phyloP scores from a whole-genome alignment of 2,329 filamentous ascomycete genomes.

The Fusarium mexicanum region DNA sequence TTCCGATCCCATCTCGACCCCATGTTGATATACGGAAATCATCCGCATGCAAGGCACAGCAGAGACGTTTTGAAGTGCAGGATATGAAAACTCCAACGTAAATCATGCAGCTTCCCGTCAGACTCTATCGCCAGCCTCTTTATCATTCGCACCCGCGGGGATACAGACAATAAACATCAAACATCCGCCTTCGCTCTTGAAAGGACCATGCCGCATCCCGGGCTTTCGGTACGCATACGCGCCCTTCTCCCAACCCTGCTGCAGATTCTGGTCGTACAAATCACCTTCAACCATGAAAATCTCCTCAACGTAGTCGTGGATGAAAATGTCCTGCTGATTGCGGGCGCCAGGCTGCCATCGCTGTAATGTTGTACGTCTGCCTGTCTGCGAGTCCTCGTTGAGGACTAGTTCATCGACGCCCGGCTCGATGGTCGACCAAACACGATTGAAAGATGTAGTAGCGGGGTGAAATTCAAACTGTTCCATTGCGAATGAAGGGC shows the following conservation, averaged over 20 bases:
- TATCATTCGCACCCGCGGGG: constrained; percentile 17
- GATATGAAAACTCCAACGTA: neutral
- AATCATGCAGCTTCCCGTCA: constrained; percentile 7
- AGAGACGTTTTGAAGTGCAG: neutral
- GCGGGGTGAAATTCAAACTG: constrained; percentile 44
- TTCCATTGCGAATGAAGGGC: constrained; percentile 32
- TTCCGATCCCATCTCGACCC: constrained; percentile 2
- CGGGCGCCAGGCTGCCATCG: constrained; percentile 49
- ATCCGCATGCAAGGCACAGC: neutral
- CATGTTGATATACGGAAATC: neutral
- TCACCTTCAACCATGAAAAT: constrained; percentile 51
- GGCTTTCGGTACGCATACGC: constrained; percentile 53
- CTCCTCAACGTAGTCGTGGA: constrained; percentile 52
- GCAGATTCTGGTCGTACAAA: constrained; percentile 46
- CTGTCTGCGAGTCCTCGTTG: constrained; percentile 45
- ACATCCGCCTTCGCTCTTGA: constrained; percentile 48
- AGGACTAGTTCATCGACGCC: constrained; percentile 50
- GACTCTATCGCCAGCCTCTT: constrained; percentile 10
- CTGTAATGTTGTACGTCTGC: constrained; percentile 47
- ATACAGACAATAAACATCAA: constrained; percentile 45
- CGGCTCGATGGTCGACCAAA: constrained; percentile 43
- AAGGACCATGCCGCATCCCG: constrained; percentile 53
- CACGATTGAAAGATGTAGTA: constrained; percentile 24
- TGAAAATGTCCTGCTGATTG: constrained; percentile 42
- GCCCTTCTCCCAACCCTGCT: constrained; percentile 46